Percentiles rank a stretch among this genome's conserved stretches.
Conservation (phyloP, 2,329 filamentous ascomycete genomes). For the Hymenoscyphus albidus region DNA sequence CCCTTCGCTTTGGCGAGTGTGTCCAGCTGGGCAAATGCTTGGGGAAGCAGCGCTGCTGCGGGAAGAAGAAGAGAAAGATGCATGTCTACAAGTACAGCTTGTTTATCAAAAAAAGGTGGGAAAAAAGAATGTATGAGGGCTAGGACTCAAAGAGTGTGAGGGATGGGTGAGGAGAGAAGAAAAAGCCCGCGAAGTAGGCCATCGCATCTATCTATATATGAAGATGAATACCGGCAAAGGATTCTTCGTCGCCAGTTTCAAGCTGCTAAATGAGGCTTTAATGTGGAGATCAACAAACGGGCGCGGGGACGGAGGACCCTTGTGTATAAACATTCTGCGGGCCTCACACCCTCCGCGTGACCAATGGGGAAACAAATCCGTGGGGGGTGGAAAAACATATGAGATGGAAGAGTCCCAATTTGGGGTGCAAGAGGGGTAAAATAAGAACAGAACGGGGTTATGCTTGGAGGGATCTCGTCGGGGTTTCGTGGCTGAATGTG, state of each 20-base stretch:
- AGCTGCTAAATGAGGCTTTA: background rate
- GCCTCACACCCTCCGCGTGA: background rate
- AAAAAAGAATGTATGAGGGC: background rate
- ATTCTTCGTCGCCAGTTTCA: background rate
- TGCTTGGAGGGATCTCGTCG: background rate
- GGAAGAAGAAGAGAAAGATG: constrained; percentile 7
- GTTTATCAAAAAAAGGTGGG: background rate
- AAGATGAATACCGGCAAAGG: background rate
- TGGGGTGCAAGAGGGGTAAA: background rate
- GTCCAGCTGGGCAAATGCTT: constrained; percentile 42
- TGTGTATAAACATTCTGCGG: constrained; percentile 1
- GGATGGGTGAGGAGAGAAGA: background rate
- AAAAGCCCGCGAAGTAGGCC: background rate
- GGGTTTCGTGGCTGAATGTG: background rate
- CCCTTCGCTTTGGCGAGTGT: constrained; percentile 53
- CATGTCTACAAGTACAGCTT: background rate
- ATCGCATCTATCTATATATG: constrained; percentile 1
- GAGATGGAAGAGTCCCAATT: background rate
- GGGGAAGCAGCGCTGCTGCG: constrained; percentile 6
- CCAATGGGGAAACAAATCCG: background rate
- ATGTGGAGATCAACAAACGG: background rate
- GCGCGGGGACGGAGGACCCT: background rate
- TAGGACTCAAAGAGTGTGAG: background rate
- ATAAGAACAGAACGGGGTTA: background rate
- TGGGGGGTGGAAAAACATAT: background rate